These are phyloP conservation scores for Huiozyma sinensis DNA, from an alignment of 805 yeast species.

Conservation along the genomic window DNA sequence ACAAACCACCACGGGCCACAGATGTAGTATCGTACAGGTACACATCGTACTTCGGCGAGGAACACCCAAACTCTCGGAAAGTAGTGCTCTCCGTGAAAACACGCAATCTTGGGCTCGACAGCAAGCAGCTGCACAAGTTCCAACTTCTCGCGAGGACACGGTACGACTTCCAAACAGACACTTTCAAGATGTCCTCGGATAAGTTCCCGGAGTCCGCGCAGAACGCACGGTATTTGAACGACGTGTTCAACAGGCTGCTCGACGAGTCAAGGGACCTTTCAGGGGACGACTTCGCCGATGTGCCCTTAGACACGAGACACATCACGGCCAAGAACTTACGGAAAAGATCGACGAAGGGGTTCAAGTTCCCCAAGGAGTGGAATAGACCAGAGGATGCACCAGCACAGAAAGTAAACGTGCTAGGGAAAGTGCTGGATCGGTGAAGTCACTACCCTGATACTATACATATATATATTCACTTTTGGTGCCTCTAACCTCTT, in stretches of 20 bases:
- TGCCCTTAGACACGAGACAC: conserved; percentile 77
- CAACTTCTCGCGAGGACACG: conserved; percentile 70
- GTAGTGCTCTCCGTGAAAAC: conserved; percentile 53
- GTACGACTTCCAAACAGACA: conserved; percentile 51
- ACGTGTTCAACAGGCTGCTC: conserved; percentile 49
- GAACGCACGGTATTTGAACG: conserved; percentile 66
- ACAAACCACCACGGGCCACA: conserved; percentile 36
- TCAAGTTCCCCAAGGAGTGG: conserved; percentile 74
- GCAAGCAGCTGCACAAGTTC: conserved; percentile 56
- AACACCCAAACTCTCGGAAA: conserved; percentile 44
- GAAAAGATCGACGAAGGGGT: conserved; percentile 29
- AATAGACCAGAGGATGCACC: conserved; percentile 64
- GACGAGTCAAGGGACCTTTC: conserved; percentile 50
- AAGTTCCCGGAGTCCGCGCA: conserved; percentile 71
- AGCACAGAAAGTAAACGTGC: conserved; percentile 23
- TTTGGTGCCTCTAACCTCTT: not conserved
- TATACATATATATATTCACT: not conserved
- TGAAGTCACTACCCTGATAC: not conserved
- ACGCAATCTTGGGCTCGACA: conserved; percentile 41
- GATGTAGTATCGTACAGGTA: conserved; percentile 59
- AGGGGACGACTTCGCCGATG: conserved; percentile 51
- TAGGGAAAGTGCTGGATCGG: conserved; percentile 7
- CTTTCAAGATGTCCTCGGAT: conserved; percentile 53
- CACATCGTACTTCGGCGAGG: conserved; percentile 54
- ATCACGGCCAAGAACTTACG: conserved; percentile 38